Evolutionary conservation across 805 yeast species (phyloP).

Genomic region (Blastobotrys chiropterorum): DNA sequence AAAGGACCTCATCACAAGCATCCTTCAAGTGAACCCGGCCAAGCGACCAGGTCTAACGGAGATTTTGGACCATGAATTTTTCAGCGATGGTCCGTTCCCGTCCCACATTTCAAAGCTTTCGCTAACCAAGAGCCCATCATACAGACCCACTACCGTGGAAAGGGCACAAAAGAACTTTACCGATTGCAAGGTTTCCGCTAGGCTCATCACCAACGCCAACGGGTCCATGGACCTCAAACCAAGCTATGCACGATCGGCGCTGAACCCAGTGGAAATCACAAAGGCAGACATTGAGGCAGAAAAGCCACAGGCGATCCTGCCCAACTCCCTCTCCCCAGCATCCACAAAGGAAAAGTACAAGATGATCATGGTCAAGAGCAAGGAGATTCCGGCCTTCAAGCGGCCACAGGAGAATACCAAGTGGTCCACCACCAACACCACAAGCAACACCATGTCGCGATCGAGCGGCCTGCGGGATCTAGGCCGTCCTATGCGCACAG

Average conservation of each 20-base stretch:
- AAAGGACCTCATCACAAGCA: conserved; percentile 52
- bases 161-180: conserved; percentile 14
- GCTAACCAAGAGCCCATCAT: conserved; percentile 56
- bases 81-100: conserved; percentile 70
- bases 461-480: background rate
- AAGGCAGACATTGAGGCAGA: conserved; percentile 37
- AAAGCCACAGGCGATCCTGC: conserved; percentile 50
- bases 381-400: conserved; percentile 1
- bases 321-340: conserved; percentile 88
- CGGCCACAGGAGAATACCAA: background rate
- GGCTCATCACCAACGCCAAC: conserved; percentile 1
- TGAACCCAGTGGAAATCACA: conserved; percentile 19
- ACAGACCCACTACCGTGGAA: conserved; percentile 49
- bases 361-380: conserved; percentile 26
- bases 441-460: background rate
- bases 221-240: background rate
- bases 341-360: conserved; percentile 83
- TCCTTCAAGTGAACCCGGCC: conserved; percentile 71
- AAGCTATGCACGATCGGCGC: background rate
- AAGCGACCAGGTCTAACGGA: conserved; percentile 77
- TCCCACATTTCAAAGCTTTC: conserved; percentile 55
- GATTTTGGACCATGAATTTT: conserved; percentile 79
- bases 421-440: background rate
- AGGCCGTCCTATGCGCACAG: background rate
- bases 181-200: conserved; percentile 8